Conservation (phyloP, 2,329 filamentous ascomycete species). For the Ascochyta viciae-villosae region DNA sequence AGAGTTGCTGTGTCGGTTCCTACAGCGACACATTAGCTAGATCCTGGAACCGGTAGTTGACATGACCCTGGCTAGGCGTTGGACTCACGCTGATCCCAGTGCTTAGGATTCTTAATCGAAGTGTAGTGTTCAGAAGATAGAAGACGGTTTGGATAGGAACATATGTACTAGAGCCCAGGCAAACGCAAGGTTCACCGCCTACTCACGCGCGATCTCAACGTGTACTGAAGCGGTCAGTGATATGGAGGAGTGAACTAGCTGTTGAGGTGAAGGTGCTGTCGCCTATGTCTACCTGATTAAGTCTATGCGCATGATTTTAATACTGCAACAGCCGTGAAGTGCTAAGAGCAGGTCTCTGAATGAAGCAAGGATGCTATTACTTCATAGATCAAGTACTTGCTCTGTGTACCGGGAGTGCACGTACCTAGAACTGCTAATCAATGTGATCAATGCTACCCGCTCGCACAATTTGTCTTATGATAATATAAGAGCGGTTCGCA, state of each 20-base stretch:
- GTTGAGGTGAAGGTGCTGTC: neutral
- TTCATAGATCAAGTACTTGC: too few relatives aligned
- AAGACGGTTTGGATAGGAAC: too few relatives aligned
- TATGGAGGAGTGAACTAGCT: neutral
- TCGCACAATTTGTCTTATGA: too few relatives aligned
- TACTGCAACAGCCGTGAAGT: neutral
- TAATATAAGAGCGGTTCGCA: too few relatives aligned
- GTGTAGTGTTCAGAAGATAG: neutral
- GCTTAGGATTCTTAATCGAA: neutral
- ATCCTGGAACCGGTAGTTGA: too few relatives aligned
- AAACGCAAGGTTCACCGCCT: neutral
- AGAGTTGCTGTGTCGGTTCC: too few relatives aligned
- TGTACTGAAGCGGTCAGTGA: neutral
- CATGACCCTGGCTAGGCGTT: too few relatives aligned
- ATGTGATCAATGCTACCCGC: too few relatives aligned
- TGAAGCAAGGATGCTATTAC: neutral
- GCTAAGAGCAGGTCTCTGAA: neutral
- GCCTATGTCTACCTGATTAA: neutral
- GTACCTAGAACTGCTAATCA: too few relatives aligned
- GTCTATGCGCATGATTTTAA: neutral
- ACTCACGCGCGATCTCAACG: neutral
- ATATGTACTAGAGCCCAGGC: neutral
- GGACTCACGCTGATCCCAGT: neutral
- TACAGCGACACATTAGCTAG: too few relatives aligned
- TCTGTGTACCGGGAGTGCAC: too few relatives aligned